phyloP scores from a whole-genome alignment of 2,329 filamentous ascomycete genomes.

The Ophiocordyceps camponoti-rufipedis region DNA sequence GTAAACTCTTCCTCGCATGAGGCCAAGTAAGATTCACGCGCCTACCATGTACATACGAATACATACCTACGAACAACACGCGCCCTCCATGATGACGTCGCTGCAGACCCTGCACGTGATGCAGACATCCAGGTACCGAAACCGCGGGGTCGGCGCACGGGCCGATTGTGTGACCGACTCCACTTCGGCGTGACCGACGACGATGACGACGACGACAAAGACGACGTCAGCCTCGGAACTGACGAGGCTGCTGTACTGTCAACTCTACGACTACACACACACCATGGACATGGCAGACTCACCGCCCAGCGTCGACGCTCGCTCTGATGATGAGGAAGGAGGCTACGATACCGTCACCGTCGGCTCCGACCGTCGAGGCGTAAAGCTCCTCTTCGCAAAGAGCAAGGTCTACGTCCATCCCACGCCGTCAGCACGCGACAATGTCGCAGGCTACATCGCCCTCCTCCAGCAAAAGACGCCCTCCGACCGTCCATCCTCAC shows the following conservation, averaged over 20 bases:
- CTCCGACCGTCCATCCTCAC: constrained; percentile 17
- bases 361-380: constrained; percentile 51
- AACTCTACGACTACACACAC: background rate
- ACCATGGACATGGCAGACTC: constrained; percentile 1
- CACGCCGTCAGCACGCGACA: constrained; percentile 82
- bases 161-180: background rate
- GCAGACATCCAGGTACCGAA: background rate
- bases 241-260: no score
- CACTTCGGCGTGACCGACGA: background rate
- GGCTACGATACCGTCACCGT: constrained; percentile 91
- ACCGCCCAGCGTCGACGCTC: constrained; percentile 29
- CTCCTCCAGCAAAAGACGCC: constrained; percentile 72
- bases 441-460: constrained; percentile 85
- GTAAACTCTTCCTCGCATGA: no score
- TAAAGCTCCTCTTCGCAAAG: constrained; percentile 89
- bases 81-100: no score
- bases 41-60: no score
- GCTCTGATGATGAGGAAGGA: constrained; percentile 91
- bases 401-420: constrained; percentile 99
- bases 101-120: no score
- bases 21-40: no score
- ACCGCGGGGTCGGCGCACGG: background rate
- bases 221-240: background rate
- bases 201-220: background rate
- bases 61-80: no score